A percentile compares a stretch with the other conserved stretches of the same genome.
phyloP scores from a whole-genome alignment of 1,139 yeast genomes.

The Geotrichum carabidarum region DNA sequence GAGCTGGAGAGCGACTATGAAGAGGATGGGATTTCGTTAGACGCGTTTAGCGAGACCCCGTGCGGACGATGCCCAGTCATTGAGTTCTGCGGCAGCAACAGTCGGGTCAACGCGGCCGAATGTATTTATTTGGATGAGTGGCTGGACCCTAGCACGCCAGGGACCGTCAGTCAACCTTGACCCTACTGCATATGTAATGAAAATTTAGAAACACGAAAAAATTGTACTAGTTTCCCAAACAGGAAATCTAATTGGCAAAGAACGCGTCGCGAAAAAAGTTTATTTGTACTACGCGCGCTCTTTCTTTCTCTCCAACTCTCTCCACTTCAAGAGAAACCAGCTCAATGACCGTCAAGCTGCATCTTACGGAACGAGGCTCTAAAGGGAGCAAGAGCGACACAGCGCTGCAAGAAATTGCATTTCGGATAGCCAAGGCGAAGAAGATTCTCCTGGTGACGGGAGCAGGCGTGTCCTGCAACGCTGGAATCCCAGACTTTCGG shows the following conservation, averaged over 20 bases:
- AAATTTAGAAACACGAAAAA: not conserved
- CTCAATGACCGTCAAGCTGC: conserved; percentile 10
- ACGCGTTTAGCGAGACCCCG: conserved; percentile 35
- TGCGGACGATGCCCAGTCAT: conserved; percentile 38
- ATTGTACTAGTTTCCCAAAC: not conserved
- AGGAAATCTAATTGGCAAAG: not conserved
- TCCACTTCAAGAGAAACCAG: not conserved
- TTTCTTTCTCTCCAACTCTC: not conserved
- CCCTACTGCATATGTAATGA: not conserved
- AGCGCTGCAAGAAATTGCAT: conserved; percentile 13
- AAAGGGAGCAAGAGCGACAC: not conserved
- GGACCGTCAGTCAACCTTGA: not conserved
- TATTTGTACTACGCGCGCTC: not conserved
- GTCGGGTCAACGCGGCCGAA: conserved; percentile 37
- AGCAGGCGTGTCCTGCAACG: conserved; percentile 93
- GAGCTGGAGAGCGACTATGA: not conserved
- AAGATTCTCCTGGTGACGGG: conserved; percentile 55
- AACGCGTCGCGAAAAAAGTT: not conserved
- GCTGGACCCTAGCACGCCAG: conserved; percentile 22
- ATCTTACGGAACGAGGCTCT: not conserved
- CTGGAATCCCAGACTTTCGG: conserved; percentile 94
- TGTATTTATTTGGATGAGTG: conserved; percentile 38
- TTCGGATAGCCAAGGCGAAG: conserved; percentile 22
- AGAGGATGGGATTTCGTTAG: conserved; percentile 23
- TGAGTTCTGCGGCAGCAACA: conserved; percentile 31